These are phyloP conservation scores for Eutypella sp. DNA, from an alignment of 2,329 filamentous ascomycete genomes.

Conservation along the genomic window DNA sequence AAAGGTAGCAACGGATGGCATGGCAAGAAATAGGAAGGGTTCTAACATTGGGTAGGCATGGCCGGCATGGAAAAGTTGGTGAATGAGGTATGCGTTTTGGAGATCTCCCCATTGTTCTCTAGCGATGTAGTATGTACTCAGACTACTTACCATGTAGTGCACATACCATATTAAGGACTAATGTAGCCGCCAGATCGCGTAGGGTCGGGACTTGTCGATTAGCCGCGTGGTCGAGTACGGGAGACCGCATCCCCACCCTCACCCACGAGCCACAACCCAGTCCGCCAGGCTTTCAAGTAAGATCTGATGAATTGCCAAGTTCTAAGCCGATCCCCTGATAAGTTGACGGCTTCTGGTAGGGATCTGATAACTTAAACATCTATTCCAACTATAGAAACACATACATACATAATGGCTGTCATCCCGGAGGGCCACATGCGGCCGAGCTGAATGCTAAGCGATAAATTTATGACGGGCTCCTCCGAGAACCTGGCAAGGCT, in stretches of 20 bases:
- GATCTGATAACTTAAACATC: background rate
- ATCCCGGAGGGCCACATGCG: background rate
- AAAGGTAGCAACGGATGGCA: background rate
- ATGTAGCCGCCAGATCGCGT: background rate
- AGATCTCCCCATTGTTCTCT: background rate
- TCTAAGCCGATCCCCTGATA: background rate
- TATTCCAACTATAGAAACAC: background rate
- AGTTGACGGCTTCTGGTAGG: background rate
- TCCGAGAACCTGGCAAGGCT: no score
- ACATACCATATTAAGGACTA: background rate
- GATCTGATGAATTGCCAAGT: background rate
- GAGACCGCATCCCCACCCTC: background rate
- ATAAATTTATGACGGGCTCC: background rate
- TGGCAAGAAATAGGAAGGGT: background rate
- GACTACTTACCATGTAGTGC: background rate
- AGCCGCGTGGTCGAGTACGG: background rate
- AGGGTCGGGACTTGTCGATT: background rate
- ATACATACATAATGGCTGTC: background rate
- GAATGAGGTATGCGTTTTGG: background rate
- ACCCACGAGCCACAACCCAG: background rate
- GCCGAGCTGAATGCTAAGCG: background rate
- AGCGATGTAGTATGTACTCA: no score
- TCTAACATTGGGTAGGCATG: background rate
- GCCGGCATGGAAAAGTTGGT: background rate
- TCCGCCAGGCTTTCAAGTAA: background rate